These are phyloP conservation scores for Globisporangium parvum DNA, from an alignment of 352 stramenopile genomes.

Conservation along the genomic window DNA sequence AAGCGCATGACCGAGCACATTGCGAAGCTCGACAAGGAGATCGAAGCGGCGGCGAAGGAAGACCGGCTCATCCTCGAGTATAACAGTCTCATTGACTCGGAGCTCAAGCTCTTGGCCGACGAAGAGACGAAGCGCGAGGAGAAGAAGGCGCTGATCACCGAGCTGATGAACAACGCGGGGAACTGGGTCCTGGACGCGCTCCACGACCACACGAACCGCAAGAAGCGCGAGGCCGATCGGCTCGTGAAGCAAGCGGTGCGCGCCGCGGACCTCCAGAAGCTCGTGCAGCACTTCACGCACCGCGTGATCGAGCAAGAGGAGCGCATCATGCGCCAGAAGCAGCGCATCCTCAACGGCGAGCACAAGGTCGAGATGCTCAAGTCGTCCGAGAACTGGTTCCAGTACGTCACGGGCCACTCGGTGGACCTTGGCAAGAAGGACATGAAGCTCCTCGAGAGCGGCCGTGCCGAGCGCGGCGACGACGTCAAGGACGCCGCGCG, in stretches of 20 bases:
- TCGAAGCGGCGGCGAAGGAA: slow-evolving; percentile 64
- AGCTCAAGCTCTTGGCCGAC: slow-evolving; percentile 71
- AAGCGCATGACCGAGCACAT: slow-evolving; percentile 84
- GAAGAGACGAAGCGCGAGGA: slow-evolving; percentile 84
- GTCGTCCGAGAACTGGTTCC: slow-evolving; percentile 86
- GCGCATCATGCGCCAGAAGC: slow-evolving; percentile 88
- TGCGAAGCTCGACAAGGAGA: slow-evolving; percentile 68
- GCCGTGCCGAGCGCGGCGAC: slow-evolving; percentile 54
- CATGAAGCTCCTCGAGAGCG: slow-evolving; percentile 67
- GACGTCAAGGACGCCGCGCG: slow-evolving; percentile 77
- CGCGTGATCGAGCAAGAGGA: slow-evolving; percentile 87
- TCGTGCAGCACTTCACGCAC: slow-evolving; percentile 87
- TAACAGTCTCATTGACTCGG: slow-evolving; percentile 55
- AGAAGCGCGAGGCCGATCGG: slow-evolving; percentile 83
- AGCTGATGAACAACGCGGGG: slow-evolving; percentile 82
- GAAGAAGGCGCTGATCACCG: slow-evolving; percentile 83
- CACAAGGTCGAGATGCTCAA: slow-evolving; percentile 91
- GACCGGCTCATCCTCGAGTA: slow-evolving; percentile 74
- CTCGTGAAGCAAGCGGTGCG: slow-evolving; percentile 81
- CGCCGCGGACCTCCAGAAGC: slow-evolving; percentile 78
- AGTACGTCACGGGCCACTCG: slow-evolving; percentile 78
- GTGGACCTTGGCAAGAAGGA: slow-evolving; percentile 81
- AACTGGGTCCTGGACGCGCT: slow-evolving; percentile 84
- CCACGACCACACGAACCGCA: slow-evolving; percentile 81
- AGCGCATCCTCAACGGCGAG: slow-evolving; percentile 84